A percentile compares a stretch with the other conserved stretches of the same genome.
phyloP scores from a whole-genome alignment of 495 filamentous ascomycete genomes.

The Penicillium goetzii region DNA sequence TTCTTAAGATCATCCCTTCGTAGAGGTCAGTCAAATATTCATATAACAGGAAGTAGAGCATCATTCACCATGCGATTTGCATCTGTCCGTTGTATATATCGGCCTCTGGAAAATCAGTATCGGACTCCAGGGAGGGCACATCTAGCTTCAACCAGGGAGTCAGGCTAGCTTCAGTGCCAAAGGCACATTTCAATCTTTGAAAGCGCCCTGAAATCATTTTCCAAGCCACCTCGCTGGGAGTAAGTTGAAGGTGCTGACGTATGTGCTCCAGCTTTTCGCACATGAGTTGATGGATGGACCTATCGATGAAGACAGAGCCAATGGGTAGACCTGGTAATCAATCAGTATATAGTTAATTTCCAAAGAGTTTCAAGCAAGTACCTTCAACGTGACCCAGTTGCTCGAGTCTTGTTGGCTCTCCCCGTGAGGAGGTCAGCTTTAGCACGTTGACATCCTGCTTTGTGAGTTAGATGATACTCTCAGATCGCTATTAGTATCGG shows the following conservation, averaged over 20 bases:
- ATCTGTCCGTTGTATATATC: conserved; percentile 40
- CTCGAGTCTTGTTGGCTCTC: conserved; percentile 37
- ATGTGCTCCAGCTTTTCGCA: conserved; percentile 30
- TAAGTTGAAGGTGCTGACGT: conserved; percentile 20
- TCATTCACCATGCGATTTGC: conserved; percentile 35
- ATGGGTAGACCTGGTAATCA: conserved; percentile 36
- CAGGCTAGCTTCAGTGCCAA: conserved; percentile 34
- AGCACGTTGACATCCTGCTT: conserved; percentile 45
- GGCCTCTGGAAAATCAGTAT: conserved; percentile 28
- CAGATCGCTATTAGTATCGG: not conserved
- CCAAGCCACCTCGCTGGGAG: conserved; percentile 32
- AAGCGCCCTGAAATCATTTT: conserved; percentile 44
- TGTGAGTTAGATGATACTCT: not conserved
- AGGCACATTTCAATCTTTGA: conserved; percentile 45
- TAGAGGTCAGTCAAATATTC: not conserved
- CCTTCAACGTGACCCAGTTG: conserved; percentile 47
- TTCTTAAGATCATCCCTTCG: conserved; percentile 16
- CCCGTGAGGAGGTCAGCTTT: conserved; percentile 32
- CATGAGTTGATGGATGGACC: conserved; percentile 33
- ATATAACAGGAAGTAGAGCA: not conserved
- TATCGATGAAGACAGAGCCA: conserved; percentile 46
- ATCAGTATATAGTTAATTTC: not conserved
- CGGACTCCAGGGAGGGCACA: conserved; percentile 32
- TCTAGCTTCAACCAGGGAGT: conserved; percentile 35
- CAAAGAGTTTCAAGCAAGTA: conserved; percentile 10